A percentile compares a stretch with the other conserved stretches of the same genome.
Conservation (phyloP, 1,284 basidiomycete genomes). For the Pseudozyma sp. region DNA sequence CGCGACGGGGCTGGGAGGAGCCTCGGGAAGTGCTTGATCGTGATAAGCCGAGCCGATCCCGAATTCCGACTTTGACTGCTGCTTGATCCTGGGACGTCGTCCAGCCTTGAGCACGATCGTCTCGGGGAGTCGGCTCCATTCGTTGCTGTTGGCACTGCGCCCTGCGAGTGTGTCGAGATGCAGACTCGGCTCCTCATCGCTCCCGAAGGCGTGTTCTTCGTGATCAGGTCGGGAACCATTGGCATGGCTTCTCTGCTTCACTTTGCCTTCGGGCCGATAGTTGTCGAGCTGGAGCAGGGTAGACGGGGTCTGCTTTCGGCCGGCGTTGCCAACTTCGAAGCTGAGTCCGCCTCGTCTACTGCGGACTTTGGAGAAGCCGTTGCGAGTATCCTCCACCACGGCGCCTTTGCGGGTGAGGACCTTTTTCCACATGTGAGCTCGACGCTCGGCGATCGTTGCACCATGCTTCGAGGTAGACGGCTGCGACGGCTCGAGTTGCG, state of each 20-base stretch:
- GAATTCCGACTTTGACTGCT: constrained; percentile 33
- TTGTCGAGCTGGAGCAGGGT: constrained; percentile 30
- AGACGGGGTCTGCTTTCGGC: constrained; percentile 20
- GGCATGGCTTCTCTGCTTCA: neutral
- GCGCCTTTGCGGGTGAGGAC: constrained; percentile 36
- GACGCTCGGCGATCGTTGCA: constrained; percentile 55
- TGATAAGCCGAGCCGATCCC: constrained; percentile 50
- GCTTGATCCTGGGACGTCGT: constrained; percentile 15
- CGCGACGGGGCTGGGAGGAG: constrained; percentile 61
- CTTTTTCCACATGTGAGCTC: constrained; percentile 48
- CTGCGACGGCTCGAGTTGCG: neutral
- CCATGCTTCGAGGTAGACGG: constrained; percentile 4
- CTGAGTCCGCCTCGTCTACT: constrained; percentile 42
- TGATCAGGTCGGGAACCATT: neutral
- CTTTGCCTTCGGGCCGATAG: constrained; percentile 8
- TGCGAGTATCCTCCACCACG: constrained; percentile 23
- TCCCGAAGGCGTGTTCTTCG: neutral
- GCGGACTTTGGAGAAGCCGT: constrained; percentile 31
- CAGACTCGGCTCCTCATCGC: neutral
- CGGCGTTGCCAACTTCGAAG: constrained; percentile 33
- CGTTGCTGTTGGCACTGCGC: neutral
- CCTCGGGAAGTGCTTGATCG: constrained; percentile 40
- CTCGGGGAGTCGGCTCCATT: constrained; percentile 9
- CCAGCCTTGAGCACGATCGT: constrained; percentile 38
- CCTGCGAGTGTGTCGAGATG: neutral